These are phyloP conservation scores for Sporothrix variecibatus DNA, from an alignment of 2,329 filamentous ascomycete genomes.

Conservation along the genomic window DNA sequence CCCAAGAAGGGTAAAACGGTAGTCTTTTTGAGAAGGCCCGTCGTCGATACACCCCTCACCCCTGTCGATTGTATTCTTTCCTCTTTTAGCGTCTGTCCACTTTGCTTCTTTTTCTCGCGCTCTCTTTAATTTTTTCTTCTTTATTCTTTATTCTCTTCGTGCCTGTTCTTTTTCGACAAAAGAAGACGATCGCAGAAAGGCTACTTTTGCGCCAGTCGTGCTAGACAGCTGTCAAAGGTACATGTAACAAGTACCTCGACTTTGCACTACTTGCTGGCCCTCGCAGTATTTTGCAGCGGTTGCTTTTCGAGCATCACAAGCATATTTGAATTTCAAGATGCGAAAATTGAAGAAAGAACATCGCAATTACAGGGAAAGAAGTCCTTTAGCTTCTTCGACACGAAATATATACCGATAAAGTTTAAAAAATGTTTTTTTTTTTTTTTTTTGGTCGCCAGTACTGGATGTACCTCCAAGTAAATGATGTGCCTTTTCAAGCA, in stretches of 20 bases:
- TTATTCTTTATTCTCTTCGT: conserved; percentile 8
- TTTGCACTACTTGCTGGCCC: not conserved
- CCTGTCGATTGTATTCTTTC: conserved; percentile 6
- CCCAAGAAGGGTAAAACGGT: conserved; percentile 13
- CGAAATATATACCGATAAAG: not conserved
- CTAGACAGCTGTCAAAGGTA: conserved; percentile 11
- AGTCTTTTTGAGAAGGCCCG: conserved; percentile 4
- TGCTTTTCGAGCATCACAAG: not conserved
- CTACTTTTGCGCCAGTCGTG: conserved; percentile 6
- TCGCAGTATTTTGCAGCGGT: not conserved
- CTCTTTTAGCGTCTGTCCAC: not conserved
- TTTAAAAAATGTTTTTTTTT: no score
- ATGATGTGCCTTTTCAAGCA: not conserved
- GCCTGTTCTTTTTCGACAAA: not conserved
- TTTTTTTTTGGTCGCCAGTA: no score
- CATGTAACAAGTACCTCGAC: not conserved
- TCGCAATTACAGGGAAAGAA: not conserved
- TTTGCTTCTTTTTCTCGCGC: conserved; percentile 5
- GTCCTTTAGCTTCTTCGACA: not conserved
- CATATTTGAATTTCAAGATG: not conserved
- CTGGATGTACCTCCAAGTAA: not conserved
- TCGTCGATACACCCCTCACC: conserved; percentile 2
- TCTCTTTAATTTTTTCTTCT: not conserved
- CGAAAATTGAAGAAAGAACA: not conserved
- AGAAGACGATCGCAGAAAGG: not conserved